Evolutionary conservation across 495 filamentous ascomycete genomes (phyloP).

Genomic region (Usnea hakonensis): DNA sequence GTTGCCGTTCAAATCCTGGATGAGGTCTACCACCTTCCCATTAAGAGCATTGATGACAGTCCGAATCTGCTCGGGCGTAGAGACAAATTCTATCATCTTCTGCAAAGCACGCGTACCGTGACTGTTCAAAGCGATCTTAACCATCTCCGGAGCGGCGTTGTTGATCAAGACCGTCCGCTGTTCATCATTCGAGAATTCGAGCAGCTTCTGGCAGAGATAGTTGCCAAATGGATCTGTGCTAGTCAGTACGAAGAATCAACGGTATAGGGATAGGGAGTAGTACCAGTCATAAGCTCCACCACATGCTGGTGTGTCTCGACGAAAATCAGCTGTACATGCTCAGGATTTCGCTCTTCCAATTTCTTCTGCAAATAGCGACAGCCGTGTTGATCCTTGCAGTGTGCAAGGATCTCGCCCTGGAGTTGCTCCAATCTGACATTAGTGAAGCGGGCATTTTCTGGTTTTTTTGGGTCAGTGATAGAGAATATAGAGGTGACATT

Average conservation of each 20-base stretch:
- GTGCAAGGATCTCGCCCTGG: constrained; percentile 68
- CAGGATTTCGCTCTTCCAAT: constrained; percentile 78
- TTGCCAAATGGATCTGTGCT: constrained; percentile 85
- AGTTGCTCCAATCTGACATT: constrained; percentile 73
- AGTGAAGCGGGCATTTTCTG: constrained; percentile 51
- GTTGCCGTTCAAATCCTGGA: constrained; percentile 95
- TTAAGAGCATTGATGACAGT: constrained; percentile 74
- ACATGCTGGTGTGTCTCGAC: constrained; percentile 84
- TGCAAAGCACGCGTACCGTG: constrained; percentile 94
- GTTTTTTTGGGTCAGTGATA: background rate
- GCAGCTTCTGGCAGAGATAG: constrained; percentile 93
- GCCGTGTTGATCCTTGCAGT: constrained; percentile 96
- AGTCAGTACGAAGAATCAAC: constrained; percentile 7
- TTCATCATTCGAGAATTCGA: constrained; percentile 87
- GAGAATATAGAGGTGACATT: background rate
- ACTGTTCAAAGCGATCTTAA: constrained; percentile 88
- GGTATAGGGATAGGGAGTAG: constrained; percentile 12
- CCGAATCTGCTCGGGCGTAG: constrained; percentile 66
- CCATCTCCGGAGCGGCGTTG: constrained; percentile 76
- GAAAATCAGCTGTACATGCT: constrained; percentile 87
- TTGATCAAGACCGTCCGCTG: constrained; percentile 89
- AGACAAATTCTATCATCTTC: constrained; percentile 98
- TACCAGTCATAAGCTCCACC: constrained; percentile 89
- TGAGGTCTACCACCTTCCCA: constrained; percentile 76
- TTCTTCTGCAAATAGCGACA: constrained; percentile 95